These are phyloP conservation scores for Myxozyma kluyveri DNA, from an alignment of 805 yeast species.

Conservation along the genomic window DNA sequence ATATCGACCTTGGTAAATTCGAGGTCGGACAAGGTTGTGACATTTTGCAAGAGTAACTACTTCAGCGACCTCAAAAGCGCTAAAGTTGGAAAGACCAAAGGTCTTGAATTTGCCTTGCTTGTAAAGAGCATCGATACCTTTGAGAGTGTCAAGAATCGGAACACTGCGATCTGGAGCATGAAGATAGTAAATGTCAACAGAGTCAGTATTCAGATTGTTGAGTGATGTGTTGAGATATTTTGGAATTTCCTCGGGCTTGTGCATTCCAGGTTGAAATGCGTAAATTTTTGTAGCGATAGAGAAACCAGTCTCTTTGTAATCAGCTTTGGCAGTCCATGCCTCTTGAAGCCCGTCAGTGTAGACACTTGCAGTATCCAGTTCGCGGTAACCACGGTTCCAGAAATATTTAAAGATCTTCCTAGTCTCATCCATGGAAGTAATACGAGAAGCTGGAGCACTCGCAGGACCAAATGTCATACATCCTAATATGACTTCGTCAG, in stretches of 20 bases:
- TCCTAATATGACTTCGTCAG: too few relatives aligned
- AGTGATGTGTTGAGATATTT: conserved; percentile 1
- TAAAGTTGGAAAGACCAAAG: conserved; percentile 34
- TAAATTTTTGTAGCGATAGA: conserved; percentile 29
- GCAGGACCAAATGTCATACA: conserved; percentile 23
- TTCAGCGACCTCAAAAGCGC: conserved; percentile 27
- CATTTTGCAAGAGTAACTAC: conserved; percentile 24
- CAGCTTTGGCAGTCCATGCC: conserved; percentile 21
- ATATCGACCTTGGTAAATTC: conserved; percentile 34
- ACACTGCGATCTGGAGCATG: conserved; percentile 32
- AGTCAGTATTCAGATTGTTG: conserved; percentile 2
- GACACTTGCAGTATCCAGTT: conserved; percentile 33
- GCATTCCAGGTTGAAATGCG: conserved; percentile 23
- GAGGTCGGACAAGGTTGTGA: conserved; percentile 32
- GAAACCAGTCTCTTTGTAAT: conserved; percentile 17
- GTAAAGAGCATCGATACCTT: conserved; percentile 30
- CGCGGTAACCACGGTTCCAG: conserved; percentile 26
- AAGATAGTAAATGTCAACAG: conserved; percentile 19
- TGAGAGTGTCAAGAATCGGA: conserved; percentile 31
- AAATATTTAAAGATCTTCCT: conserved; percentile 14
- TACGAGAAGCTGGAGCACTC: conserved; percentile 6
- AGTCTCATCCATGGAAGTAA: conserved; percentile 16
- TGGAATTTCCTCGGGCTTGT: conserved; percentile 5
- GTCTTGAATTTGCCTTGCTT: conserved; percentile 30
- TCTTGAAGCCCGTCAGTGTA: conserved; percentile 30